Base-by-base conservation (phyloP, 78 protist genomes). In the Paratrimastix pyriformis region DNA sequence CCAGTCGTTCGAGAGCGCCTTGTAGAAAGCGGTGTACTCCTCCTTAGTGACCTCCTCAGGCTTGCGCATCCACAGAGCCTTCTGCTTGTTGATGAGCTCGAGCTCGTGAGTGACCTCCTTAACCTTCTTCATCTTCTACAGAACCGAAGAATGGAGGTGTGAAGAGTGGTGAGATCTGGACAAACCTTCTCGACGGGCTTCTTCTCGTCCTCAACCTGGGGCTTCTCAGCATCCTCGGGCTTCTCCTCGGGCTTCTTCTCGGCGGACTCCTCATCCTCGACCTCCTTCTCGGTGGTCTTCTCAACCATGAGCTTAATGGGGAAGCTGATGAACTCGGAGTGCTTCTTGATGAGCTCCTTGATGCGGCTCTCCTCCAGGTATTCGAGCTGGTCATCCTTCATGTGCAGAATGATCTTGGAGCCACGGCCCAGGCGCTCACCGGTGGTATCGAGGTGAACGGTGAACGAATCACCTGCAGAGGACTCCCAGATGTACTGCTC, bases 21-120 rank as follows among this genome's bases (percentile, higher is more conserved):
- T 95, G 97, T 96, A 98, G 97, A 98, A 98, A n/a, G 88, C 59
- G 59, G 88, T 88, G 87, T 98, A 98, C 74, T 98, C 99, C 79
- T 96, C 99, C 80, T 90, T 86, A 78, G 96, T 92, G 65, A 95
- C 82, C 24, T 92, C 97, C 48, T 87, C 84, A 55, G 98, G 95
- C 75, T 80, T 75, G 76, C 96, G 87, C 21, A 93, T 90, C 99
- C 99, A 98, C 84, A 98, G 58, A 75, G 99, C 99, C 91, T 91
- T 92, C 90, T 88, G 92, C 85, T 89, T 92, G 98, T 98, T 98
- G 77, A 96, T 83, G 59, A 79, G 88, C 71, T 95, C 98, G 79
- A 83, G 88, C 77, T 94, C 98, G 35, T 74, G 58, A 50, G 64
- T 37, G 58, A 52, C 81, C 80, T 90, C 91, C 91, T 87, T 90